phyloP scores from a whole-genome alignment of 2,329 filamentous ascomycete species.

The Curvularia hawaiiensis region DNA sequence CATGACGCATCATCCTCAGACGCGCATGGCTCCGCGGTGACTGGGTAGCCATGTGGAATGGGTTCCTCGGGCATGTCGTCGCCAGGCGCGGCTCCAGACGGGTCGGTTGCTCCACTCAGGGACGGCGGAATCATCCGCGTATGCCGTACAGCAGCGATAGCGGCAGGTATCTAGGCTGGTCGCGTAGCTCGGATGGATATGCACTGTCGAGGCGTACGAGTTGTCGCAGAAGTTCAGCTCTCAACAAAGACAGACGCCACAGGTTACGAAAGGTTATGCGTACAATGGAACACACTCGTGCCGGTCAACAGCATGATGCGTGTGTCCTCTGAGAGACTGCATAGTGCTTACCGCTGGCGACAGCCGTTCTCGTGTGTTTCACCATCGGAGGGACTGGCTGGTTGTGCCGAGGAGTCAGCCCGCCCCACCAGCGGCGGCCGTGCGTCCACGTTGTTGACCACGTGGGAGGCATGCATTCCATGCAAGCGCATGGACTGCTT shows the following conservation, averaged over 20 bases:
- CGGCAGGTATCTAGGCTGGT: background rate
- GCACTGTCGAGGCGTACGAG: background rate
- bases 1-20: conserved; percentile 1
- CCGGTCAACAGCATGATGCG: background rate
- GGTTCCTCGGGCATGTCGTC: background rate
- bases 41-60: too few relatives aligned
- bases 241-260: background rate
- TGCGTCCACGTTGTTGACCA: conserved; percentile 14
- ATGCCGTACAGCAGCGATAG: conserved; percentile 1
- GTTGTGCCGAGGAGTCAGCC: conserved; percentile 1
- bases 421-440: conserved; percentile 7
- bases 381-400: background rate
- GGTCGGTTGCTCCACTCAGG: background rate
- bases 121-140: background rate
- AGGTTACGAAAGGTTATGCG: background rate
- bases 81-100: background rate
- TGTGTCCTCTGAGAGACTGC: background rate
- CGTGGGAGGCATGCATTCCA: conserved; percentile 13
- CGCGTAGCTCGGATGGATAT: background rate
- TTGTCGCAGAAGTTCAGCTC: background rate
- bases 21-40: background rate
- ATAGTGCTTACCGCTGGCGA: conserved; percentile 1
- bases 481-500: conserved; percentile 15
- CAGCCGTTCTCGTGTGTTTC: conserved; percentile 3
- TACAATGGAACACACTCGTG: background rate